Evolutionary conservation across 768 basidiomycete species (phyloP).

Genomic region (Polyporus arcularius): DNA sequence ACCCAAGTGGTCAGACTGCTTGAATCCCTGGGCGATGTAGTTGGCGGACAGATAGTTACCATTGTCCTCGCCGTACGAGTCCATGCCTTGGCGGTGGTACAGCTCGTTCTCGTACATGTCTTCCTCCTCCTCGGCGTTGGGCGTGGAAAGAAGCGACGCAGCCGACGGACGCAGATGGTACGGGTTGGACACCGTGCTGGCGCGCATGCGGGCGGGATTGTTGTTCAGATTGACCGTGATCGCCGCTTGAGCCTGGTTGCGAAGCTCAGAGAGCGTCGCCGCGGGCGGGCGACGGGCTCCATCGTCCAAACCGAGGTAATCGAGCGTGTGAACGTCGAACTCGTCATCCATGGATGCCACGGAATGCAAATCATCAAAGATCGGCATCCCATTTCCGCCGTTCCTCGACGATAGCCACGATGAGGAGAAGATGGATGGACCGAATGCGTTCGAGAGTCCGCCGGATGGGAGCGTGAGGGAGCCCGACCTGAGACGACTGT

Average conservation of each 20-base stretch:
- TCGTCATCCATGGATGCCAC: conserved; percentile 84
- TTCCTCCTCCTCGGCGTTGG: conserved; percentile 69
- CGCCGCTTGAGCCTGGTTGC: conserved; percentile 87
- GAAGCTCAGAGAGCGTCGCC: conserved; percentile 85
- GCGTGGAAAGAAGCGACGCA: conserved; percentile 63
- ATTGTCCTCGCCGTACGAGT: conserved; percentile 59
- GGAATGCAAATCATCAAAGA: conserved; percentile 80
- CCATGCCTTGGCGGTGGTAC: conserved; percentile 54
- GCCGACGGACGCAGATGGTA: conserved; percentile 69
- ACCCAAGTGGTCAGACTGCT: conserved; percentile 67
- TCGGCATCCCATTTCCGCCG: conserved; percentile 57
- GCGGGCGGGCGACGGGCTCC: conserved; percentile 73
- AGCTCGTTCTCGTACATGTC: conserved; percentile 69
- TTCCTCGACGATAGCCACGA: conserved; percentile 79
- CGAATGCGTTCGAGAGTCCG: conserved; percentile 78
- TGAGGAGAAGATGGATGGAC: conserved; percentile 85
- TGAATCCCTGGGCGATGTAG: conserved; percentile 73
- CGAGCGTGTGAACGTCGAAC: conserved; percentile 91
- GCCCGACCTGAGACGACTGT: conserved; percentile 88
- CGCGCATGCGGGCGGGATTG: conserved; percentile 78
- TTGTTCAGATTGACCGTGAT: conserved; percentile 78
- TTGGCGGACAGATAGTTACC: conserved; percentile 55
- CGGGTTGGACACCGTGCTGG: conserved; percentile 93
- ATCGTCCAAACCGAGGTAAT: conserved; percentile 95
- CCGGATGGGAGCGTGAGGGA: conserved; percentile 85